Evolutionary conservation across 2,329 filamentous ascomycete species (phyloP), one percentile per base, ranked within the genome.

Genomic region (Fusarium papillatum): DNA sequence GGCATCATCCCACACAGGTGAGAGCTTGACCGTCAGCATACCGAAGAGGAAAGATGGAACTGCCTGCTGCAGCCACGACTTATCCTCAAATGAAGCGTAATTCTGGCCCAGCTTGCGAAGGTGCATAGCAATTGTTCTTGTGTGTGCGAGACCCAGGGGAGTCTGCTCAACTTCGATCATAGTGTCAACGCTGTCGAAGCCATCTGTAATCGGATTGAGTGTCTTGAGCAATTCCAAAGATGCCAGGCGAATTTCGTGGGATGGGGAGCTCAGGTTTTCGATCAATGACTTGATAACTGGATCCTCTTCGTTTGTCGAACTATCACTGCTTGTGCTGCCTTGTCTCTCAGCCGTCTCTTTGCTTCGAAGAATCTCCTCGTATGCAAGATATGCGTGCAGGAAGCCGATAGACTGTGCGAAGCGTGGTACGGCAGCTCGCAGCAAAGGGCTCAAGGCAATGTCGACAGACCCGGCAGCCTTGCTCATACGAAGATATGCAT

Each of bases 11-110:
- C 96, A 98, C 8, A 97, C 88, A 41, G 95, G 95, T 1, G 95
- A 91, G 75, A 98, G 88, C 77, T 94, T 95, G 61, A 98, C 92
- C 1, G 96, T 97, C 71, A 98, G 89, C 84, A 98, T 90, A 61
- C 97, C 97, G 78, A 98, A 98, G 78, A 95, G 92, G 80, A 96
- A 98, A 0, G 91, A 89, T 0, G 96, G 94, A 36, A 98, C 89
- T 9, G 95, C 91, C 78, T 90, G 89, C 70, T 90, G 88, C 75
- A 97, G 85, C 91, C 93, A 94, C 2, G 90, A 90, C 43, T 90
- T 88, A 3, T 90, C 85, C 48, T 87, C 86, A 13, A 93, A 81
- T 29, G 89, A 87, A 8, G 89, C 84, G 81, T 97, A 98, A 36
- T 85, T 85, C 66, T 88, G 85, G 17, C 93, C 88, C 53, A 98